phyloP scores from a whole-genome alignment of 192 early-diverging fungal species.

The Cetraspora pellucida region DNA sequence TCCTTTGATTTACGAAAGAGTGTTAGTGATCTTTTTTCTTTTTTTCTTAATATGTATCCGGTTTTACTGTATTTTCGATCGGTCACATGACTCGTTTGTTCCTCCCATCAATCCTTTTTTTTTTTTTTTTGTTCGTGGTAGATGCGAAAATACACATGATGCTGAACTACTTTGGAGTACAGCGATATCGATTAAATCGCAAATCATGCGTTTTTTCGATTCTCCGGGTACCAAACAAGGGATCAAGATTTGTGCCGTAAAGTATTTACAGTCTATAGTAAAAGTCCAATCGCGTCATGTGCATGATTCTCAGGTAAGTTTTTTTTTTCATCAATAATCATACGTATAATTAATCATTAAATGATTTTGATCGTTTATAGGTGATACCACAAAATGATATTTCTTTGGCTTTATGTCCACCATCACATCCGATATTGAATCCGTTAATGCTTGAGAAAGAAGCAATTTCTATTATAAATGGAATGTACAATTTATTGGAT shows the following conservation, averaged over 20 bases:
- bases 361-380: neutral
- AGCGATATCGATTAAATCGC: slow-evolving; percentile 29
- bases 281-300: slow-evolving; percentile 37
- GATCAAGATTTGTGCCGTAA: slow-evolving; percentile 38
- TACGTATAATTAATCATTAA: neutral
- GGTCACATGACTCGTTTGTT: no score
- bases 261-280: slow-evolving; percentile 43
- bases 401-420: slow-evolving; percentile 39
- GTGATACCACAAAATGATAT: slow-evolving; percentile 35
- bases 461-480: slow-evolving; percentile 37
- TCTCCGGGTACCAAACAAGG: slow-evolving; percentile 38
- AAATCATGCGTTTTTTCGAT: slow-evolving; percentile 28
- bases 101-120: no score
- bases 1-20: slow-evolving; percentile 25
- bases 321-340: neutral
- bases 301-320: slow-evolving; percentile 33
- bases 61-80: neutral
- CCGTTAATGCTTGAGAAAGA: slow-evolving; percentile 34
- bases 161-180: slow-evolving; percentile 39
- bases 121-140: no score
- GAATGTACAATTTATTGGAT: slow-evolving; percentile 20
- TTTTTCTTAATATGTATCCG: neutral
- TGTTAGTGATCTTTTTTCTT: slow-evolving; percentile 22
- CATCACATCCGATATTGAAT: slow-evolving; percentile 43
- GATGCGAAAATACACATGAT: slow-evolving; percentile 44